A percentile compares a stretch with the other conserved stretches of the same genome.
Evolutionary conservation across 2,329 filamentous ascomycete genomes (phyloP).

Genomic region (Calycina herbarum): DNA sequence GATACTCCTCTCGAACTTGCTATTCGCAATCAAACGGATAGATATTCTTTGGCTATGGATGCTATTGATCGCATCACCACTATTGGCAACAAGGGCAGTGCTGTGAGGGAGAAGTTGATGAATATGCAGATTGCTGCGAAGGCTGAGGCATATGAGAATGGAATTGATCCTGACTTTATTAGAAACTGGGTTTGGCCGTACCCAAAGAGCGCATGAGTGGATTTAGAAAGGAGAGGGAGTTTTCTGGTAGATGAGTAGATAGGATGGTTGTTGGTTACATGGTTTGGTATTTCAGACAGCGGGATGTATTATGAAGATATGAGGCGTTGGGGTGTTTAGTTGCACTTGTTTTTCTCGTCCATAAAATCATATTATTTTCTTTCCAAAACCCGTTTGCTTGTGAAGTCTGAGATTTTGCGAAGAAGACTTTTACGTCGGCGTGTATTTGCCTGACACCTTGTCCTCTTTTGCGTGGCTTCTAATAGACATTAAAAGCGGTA

Average conservation of each 20-base stretch:
- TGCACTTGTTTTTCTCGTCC: too few species aligned
- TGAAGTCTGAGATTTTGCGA: too few species aligned
- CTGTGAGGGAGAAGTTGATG: constrained; percentile 62
- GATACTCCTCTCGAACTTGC: constrained; percentile 78
- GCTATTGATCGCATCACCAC: constrained; percentile 68
- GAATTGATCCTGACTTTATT: constrained; percentile 58
- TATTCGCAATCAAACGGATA: constrained; percentile 74
- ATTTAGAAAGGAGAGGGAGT: too few species aligned
- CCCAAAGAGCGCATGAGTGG: constrained; percentile 5
- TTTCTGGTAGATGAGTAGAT: not conserved
- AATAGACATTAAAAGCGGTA: too few species aligned
- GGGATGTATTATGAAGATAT: too few species aligned
- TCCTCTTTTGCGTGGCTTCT: too few species aligned
- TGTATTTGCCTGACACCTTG: too few species aligned
- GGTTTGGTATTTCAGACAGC: too few species aligned
- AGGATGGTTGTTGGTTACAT: not conserved
- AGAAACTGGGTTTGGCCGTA: constrained; percentile 36
- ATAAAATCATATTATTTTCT: too few species aligned
- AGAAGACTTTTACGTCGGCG: too few species aligned
- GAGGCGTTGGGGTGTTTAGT: too few species aligned
- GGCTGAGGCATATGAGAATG: constrained; percentile 67
- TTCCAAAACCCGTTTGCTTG: too few species aligned
- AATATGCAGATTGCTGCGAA: constrained; percentile 64
- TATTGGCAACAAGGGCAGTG: constrained; percentile 63
- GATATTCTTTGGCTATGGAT: constrained; percentile 74